Evolutionary conservation across 2,329 filamentous ascomycete genomes (phyloP), one percentile per base, ranked within the genome.

Genomic region (Trichoderma atrobrunneum): DNA sequence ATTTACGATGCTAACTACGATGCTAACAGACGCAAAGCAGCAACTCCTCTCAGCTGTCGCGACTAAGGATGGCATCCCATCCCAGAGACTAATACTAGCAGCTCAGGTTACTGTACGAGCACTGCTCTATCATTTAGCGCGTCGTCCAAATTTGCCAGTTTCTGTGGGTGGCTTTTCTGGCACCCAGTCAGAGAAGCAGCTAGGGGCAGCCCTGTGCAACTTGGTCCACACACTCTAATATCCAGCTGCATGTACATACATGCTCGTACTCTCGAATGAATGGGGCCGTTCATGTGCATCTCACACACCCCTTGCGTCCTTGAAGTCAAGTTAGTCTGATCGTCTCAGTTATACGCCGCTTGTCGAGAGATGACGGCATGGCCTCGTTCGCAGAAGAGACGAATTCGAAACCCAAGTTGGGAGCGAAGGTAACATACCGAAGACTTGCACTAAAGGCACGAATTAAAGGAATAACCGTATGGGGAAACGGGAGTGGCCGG

Each of bases 401-500:
- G 36, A 69, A 54, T 14, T 61, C n/a, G 57, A 69, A n/a, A n/a
- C 18, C 26, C 7, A 54, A 24, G 43, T 54, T 24, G 48, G n/a
- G 48, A 54, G 7, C 30, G 0, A 24, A 28, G 67, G 39, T 11
- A 14, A 70, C n/a, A 18, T n/a, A 21, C 24, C 14, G 28, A 61
- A 28, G 10, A 70, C 39, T 28, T 36, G 36, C 21, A 32, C 56
- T 48, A 43, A 34, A 34, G 43, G 21, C 36, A 56, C 18, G 32
- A 39, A 18, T 39, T 7, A 48, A 6, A 32, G 26, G 18, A 30
- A 64, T 7, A 28, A 59, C 26, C 32, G 5, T 14, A 59, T 32
- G 56, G 67, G 39, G 36, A 54, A 36, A 32, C 67, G 67, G 67
- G 57, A 70, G 57, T 70, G 67, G n/a, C 39, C 67, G 67, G 16